Percentiles rank a stretch among this genome's conserved stretches.
phyloP scores from a whole-genome alignment of 2,329 filamentous ascomycete species.

The Penicillium glabrum region DNA sequence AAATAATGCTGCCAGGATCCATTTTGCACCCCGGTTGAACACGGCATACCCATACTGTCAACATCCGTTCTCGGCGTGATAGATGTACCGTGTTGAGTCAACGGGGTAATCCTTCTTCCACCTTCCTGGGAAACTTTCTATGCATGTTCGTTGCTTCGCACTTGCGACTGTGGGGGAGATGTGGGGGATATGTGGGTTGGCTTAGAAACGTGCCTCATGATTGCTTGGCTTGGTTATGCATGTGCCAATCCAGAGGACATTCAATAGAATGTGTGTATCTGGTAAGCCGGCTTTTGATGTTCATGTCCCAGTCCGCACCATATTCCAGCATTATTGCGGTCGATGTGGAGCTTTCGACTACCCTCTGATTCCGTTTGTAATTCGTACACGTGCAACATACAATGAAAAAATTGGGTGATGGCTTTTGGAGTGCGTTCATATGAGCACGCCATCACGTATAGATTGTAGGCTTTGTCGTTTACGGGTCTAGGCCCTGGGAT shows the following conservation, averaged over 20 bases:
- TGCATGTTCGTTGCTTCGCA: not conserved
- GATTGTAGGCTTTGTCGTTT: slow-evolving; percentile 27
- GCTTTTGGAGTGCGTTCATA: slow-evolving; percentile 38
- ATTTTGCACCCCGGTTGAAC: not conserved
- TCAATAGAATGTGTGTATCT: not conserved
- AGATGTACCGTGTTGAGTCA: not conserved
- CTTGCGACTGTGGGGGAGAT: slow-evolving; percentile 4
- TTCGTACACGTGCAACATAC: too few species aligned
- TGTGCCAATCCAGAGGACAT: slow-evolving; percentile 10
- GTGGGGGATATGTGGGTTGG: slow-evolving; percentile 42
- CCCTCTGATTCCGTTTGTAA: not conserved
- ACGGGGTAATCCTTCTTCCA: not conserved
- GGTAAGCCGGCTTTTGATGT: slow-evolving; percentile 30
- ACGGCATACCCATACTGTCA: not conserved
- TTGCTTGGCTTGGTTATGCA: slow-evolving; percentile 22
- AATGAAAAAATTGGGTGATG: not conserved
- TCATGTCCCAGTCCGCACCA: slow-evolving; percentile 40
- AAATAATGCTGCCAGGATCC: not conserved
- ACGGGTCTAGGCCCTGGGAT: not conserved
- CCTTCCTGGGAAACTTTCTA: not conserved
- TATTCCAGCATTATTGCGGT: slow-evolving; percentile 50
- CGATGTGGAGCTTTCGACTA: not conserved
- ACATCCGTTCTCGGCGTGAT: not conserved
- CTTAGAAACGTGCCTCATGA: slow-evolving; percentile 42
- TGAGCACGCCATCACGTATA: slow-evolving; percentile 44